Conservation (phyloP, 2,329 filamentous ascomycete species). For the Cercospora sp. region DNA sequence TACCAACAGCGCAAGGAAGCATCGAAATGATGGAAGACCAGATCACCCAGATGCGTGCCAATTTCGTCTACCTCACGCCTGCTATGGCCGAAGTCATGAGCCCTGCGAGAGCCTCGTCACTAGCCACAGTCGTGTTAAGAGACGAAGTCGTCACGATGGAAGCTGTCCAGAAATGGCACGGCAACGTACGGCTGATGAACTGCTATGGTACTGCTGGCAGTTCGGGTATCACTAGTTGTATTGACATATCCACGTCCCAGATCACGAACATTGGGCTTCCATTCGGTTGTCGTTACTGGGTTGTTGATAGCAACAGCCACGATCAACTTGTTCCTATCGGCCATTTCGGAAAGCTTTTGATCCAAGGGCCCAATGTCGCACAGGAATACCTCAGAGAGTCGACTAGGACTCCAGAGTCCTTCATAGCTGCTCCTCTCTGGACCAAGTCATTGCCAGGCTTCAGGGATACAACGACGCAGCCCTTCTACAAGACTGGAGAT, state of each 20-base stretch:
- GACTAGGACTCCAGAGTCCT: not conserved
- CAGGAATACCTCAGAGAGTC: not conserved
- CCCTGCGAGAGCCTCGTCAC: not conserved
- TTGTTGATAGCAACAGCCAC: not conserved
- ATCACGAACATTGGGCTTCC: not conserved
- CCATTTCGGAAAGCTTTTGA: not conserved
- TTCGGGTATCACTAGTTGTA: not conserved
- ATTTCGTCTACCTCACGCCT: not conserved
- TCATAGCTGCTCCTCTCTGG: not conserved
- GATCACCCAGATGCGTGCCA: not conserved
- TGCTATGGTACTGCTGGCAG: not conserved
- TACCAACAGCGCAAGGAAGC: slow-evolving; percentile 27
- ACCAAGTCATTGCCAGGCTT: not conserved
- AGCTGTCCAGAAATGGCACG: not conserved
- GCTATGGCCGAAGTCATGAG: not conserved
- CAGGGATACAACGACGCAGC: not conserved
- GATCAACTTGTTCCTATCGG: not conserved
- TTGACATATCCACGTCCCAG: not conserved
- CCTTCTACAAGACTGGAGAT: not conserved
- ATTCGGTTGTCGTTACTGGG: not conserved
- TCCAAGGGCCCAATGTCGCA: not conserved
- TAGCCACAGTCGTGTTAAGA: not conserved
- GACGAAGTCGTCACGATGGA: not conserved
- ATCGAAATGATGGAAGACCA: not conserved
- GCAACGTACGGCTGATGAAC: not conserved